Conservation (phyloP, 352 stramenopile genomes). For the Phytophthora tentaculata region DNA sequence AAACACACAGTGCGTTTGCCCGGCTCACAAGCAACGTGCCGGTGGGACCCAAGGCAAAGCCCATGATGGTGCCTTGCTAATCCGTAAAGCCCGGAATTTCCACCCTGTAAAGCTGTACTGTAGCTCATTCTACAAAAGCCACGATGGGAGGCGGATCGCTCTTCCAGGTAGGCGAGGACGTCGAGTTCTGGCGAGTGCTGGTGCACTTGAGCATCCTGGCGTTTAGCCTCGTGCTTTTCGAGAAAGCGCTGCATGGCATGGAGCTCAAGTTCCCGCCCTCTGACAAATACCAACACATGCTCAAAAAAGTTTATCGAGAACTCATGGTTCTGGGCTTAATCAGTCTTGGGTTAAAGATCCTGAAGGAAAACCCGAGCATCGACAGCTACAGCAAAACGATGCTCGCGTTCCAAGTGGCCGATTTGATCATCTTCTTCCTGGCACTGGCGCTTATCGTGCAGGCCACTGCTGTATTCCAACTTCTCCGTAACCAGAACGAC, state of each 20-base stretch:
- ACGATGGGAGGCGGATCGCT: slow-evolving; percentile 40
- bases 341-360: slow-evolving; percentile 53
- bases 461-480: slow-evolving; percentile 47
- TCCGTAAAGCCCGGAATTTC: slow-evolving; percentile 8
- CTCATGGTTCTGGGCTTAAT: slow-evolving; percentile 66
- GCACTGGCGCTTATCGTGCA: slow-evolving; percentile 55
- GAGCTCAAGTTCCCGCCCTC: slow-evolving; percentile 53
- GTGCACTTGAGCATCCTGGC: slow-evolving; percentile 52
- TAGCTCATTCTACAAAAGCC: slow-evolving; percentile 26
- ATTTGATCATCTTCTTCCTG: slow-evolving; percentile 61
- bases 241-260: slow-evolving; percentile 46
- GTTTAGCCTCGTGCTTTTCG: slow-evolving; percentile 44
- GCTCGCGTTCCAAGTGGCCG: slow-evolving; percentile 55
- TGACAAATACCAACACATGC: slow-evolving; percentile 68
- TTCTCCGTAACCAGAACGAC: slow-evolving; percentile 45
- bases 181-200: slow-evolving; percentile 59
- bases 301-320: slow-evolving; percentile 66
- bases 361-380: slow-evolving; percentile 41
- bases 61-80: slow-evolving; percentile 13
- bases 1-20: not conserved
- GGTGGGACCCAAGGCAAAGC: slow-evolving; percentile 10
- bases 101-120: slow-evolving; percentile 4
- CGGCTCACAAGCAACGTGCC: slow-evolving; percentile 3
- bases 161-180: slow-evolving; percentile 57
- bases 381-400: slow-evolving; percentile 42